Conservation (phyloP, 164 flowering plant genomes). For the Nelumbo lutea region DNA sequence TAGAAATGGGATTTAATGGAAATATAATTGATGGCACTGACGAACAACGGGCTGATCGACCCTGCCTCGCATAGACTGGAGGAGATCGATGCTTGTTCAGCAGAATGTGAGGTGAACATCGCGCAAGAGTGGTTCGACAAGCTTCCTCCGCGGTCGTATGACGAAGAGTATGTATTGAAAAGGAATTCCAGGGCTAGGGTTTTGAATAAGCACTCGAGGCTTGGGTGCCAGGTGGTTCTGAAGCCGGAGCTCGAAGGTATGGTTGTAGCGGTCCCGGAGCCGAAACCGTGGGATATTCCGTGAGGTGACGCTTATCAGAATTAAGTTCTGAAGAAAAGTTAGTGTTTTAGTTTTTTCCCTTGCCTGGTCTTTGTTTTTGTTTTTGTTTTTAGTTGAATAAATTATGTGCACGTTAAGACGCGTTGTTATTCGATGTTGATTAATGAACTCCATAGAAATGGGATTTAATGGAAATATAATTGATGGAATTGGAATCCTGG, state of each 20-base stretch:
- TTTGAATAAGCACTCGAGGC: constrained; percentile 79
- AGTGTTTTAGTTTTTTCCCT: not conserved
- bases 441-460: not conserved
- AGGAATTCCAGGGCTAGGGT: constrained; percentile 53
- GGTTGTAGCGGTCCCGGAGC: constrained; percentile 97
- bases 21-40: constrained; percentile 30
- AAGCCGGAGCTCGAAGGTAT: constrained; percentile 73
- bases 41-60: constrained; percentile 71
- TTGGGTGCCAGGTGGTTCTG: constrained; percentile 90
- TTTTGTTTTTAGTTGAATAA: not conserved
- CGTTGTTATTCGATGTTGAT: not conserved
- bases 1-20: not conserved
- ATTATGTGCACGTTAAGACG: not conserved
- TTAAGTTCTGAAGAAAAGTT: not conserved
- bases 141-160: constrained; percentile 73
- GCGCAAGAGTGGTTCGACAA: constrained; percentile 90
- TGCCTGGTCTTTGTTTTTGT: not conserved
- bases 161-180: constrained; percentile 73
- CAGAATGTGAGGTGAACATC: constrained; percentile 94
- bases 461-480: not conserved
- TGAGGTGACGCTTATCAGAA: constrained; percentile 15
- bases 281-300: constrained; percentile 91
- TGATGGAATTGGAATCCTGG: not conserved
- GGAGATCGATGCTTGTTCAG: constrained; percentile 95
- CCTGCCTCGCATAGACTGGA: constrained; percentile 91